Percentiles rank a stretch among this genome's conserved stretches.
Evolutionary conservation across 441 rosid species (phyloP).

Genomic region (Brassica hybrid): DNA sequence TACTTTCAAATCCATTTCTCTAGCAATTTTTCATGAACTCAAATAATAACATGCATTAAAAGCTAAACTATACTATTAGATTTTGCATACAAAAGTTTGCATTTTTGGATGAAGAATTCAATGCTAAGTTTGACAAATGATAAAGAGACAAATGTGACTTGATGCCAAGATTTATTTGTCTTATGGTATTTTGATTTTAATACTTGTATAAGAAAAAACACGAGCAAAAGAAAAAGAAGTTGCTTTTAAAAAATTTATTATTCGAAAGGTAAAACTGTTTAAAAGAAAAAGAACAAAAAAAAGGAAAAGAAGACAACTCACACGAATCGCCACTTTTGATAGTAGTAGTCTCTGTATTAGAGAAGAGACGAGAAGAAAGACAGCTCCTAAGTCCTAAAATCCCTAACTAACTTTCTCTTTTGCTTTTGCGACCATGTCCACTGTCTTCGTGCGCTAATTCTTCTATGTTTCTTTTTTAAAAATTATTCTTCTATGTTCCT

Average conservation of each 20-base stretch:
- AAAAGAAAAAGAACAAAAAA: not conserved
- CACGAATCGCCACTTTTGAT: conserved; percentile 38
- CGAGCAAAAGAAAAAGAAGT: conserved; percentile 35
- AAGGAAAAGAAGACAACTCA: conserved; percentile 38
- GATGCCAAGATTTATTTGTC: conserved; percentile 17
- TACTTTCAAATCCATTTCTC: not conserved
- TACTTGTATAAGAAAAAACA: conserved; percentile 22
- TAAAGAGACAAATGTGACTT: conserved; percentile 42
- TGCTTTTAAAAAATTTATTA: conserved; percentile 9
- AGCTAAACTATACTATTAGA: too few relatives aligned
- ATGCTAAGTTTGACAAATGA: conserved; percentile 31
- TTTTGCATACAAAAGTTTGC: conserved; percentile 28
- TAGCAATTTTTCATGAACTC: not conserved
- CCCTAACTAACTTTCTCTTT: conserved; percentile 39
- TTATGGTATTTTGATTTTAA: not conserved
- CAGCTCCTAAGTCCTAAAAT: conserved; percentile 30
- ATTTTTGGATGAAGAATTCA: conserved; percentile 28
- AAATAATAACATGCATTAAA: not conserved
- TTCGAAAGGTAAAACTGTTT: conserved; percentile 45
- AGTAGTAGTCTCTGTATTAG: not conserved
- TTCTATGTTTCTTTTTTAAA: not conserved
- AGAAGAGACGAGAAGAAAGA: conserved; percentile 23
- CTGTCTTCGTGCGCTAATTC: conserved; percentile 45
- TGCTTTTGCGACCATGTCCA: conserved; percentile 47
- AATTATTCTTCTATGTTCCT: not conserved